Base-by-base conservation (phyloP, 176 grass and related monocot genomes). In the Elaeis guineensis region DNA sequence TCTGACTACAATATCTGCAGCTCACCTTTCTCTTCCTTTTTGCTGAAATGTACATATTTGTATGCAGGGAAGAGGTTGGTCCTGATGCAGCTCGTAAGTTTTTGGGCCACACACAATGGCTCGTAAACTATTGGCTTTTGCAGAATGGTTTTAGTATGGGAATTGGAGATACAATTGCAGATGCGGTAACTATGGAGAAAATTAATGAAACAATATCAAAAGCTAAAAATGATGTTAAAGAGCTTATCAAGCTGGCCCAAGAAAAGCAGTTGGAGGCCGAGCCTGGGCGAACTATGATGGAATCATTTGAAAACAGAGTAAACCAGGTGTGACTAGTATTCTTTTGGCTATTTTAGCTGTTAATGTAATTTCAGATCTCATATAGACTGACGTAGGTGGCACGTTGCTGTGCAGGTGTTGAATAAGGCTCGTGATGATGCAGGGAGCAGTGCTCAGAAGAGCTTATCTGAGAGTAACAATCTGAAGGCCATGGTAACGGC, bases 351-450 rank as follows among this genome's bases (percentile, higher is more conserved):
- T 44, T 17, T 26, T 23, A 60, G 16, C 66, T 30, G 29, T 4
- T 30, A 30, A 30, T 30, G 1, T 30, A 30, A 6, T 30, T 30
- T 30, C 3, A 0, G 6, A 1, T 30, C 29, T 30, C 29, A 30
- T 30, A 6, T 30, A 30, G 5, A 30, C 0, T 30, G 5, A 30
- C 29, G 5, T 6, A 30, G 30, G 2, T 4, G 61, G 12, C 58
- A 11, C 50, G 7, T 87, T 73, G 51, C 23, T 8, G 52, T 63
- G 49, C 66, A 96, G 91, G 91, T 96, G 69, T 64, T 96, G 54
- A 96, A 96, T 69, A 96, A 85, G 73, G 92, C 92, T 63, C 92
- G 92, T 88, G 92, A 97, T 82, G 92, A 97, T 80, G 92, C 92
- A 49, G 92, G 92, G 19, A 90, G 87, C 32, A 97, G 87, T 78